phyloP scores from a whole-genome alignment of 1,284 basidiomycete genomes.

The Hemileia vastatrix region DNA sequence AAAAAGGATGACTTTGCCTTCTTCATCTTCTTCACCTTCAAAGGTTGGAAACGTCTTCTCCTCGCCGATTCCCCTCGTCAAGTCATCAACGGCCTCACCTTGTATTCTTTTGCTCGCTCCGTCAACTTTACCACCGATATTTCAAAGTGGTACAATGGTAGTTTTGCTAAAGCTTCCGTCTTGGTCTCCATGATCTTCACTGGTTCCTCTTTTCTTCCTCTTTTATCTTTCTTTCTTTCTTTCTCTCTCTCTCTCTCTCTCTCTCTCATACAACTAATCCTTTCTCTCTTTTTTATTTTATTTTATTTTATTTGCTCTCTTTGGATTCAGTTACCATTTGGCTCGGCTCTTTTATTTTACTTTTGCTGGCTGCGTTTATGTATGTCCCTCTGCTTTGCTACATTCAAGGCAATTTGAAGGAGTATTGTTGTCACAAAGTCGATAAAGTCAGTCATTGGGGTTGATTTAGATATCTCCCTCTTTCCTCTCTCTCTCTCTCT shows the following conservation, averaged over 20 bases:
- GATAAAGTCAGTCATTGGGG: slow-evolving; percentile 61
- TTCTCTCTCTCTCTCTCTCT: too few relatives aligned
- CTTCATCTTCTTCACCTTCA: slow-evolving; percentile 99
- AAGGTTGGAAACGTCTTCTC: slow-evolving; percentile 95
- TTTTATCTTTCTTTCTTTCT: not conserved
- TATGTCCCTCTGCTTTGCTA: slow-evolving; percentile 88
- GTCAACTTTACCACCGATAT: slow-evolving; percentile 59
- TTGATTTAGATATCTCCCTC: slow-evolving; percentile 10
- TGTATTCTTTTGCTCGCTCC: slow-evolving; percentile 80
- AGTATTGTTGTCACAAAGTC: slow-evolving; percentile 97
- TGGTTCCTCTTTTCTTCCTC: slow-evolving; percentile 1
- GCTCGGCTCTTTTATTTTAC: slow-evolving; percentile 65
- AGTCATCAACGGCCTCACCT: slow-evolving; percentile 84
- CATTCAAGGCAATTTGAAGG: slow-evolving; percentile 89
- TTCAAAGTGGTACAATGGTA: slow-evolving; percentile 52
- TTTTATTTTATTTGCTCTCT: not conserved
- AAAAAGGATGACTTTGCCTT: slow-evolving; percentile 94
- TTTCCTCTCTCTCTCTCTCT: slow-evolving; percentile 1
- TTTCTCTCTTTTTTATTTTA: not conserved
- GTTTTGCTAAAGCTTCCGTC: slow-evolving; percentile 31
- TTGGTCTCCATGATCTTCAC: slow-evolving; percentile 81
- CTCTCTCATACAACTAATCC: too few relatives aligned
- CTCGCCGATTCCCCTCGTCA: slow-evolving; percentile 96
- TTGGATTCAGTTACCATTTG: slow-evolving; percentile 74
- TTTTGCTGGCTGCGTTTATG: slow-evolving; percentile 71